These are phyloP conservation scores for Wallacemonas sp. DNA, from an alignment of 208 protist genomes.

Conservation along the genomic window DNA sequence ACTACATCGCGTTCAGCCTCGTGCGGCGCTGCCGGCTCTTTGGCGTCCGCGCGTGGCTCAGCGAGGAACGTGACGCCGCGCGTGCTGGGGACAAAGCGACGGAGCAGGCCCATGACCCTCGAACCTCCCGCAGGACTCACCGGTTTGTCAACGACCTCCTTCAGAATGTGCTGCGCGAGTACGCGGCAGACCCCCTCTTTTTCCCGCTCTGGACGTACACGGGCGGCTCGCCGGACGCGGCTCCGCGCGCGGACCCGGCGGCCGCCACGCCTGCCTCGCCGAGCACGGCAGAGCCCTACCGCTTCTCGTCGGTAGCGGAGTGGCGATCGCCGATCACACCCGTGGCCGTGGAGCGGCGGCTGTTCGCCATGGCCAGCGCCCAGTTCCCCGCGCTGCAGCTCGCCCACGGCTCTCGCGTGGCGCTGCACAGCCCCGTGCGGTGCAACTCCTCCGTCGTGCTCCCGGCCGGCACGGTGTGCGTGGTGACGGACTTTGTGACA, in stretches of 20 bases:
- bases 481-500: constrained; percentile 29
- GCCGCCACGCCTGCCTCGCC: background rate
- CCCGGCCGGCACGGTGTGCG: constrained; percentile 22
- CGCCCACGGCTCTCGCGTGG: constrained; percentile 31
- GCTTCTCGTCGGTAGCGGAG: constrained; percentile 27
- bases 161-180: constrained; percentile 25
- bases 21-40: constrained; percentile 43
- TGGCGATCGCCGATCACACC: constrained; percentile 20
- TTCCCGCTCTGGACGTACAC: constrained; percentile 62
- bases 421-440: constrained; percentile 24
- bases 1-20: constrained; percentile 38
- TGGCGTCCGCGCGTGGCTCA: constrained; percentile 38
- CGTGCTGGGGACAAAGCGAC: background rate
- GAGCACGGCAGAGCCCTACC: background rate
- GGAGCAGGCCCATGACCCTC: background rate
- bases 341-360: constrained; percentile 37
- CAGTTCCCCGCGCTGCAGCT: constrained; percentile 38
- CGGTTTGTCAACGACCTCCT: constrained; percentile 18
- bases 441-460: constrained; percentile 3
- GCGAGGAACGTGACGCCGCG: background rate
- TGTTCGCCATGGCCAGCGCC: constrained; percentile 46
- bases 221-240: background rate
- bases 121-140: background rate
- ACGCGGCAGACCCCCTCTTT: constrained; percentile 19
- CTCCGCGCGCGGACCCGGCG: background rate